Conservation (phyloP, 1,284 basidiomycete species). For the Malassezia equina region DNA sequence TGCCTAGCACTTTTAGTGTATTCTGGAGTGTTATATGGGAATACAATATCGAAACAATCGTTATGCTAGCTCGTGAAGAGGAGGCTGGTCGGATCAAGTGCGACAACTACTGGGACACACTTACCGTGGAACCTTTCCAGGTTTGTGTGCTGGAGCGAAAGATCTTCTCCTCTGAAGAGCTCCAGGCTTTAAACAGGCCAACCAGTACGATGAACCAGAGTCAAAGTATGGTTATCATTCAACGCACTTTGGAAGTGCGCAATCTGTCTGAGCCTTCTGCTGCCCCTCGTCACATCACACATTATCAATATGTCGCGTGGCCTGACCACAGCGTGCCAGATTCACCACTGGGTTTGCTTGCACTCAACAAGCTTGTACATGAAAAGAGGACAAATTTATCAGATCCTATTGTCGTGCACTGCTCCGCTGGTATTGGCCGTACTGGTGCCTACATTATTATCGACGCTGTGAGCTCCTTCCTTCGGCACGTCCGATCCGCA, state of each 20-base stretch:
- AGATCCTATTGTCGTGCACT: constrained; percentile 39
- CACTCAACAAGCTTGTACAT: constrained; percentile 28
- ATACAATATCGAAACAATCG: constrained; percentile 54
- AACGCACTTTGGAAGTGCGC: constrained; percentile 26
- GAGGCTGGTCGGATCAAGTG: constrained; percentile 84
- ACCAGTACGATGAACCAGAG: not conserved
- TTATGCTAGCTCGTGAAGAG: constrained; percentile 76
- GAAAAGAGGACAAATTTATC: not conserved
- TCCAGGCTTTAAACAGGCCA: not conserved
- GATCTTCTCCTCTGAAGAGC: not conserved
- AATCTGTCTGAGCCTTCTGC: constrained; percentile 7
- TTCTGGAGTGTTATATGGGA: constrained; percentile 72
- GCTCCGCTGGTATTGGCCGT: constrained; percentile 45
- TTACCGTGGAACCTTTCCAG: not conserved
- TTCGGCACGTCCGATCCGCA: constrained; percentile 20
- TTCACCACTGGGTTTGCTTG: constrained; percentile 30
- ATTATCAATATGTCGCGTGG: constrained; percentile 41
- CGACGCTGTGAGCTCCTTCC: constrained; percentile 32
- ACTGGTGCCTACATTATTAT: constrained; percentile 43
- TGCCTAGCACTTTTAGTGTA: constrained; percentile 76
- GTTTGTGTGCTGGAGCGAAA: not conserved
- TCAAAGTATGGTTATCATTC: constrained; percentile 21
- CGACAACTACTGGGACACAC: constrained; percentile 70
- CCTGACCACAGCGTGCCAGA: constrained; percentile 45
- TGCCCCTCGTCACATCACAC: constrained; percentile 18